Percentiles rank a stretch among this genome's conserved stretches.
phyloP scores from a whole-genome alignment of 2,329 filamentous ascomycete species.

The Pestalotiopsis sp. region DNA sequence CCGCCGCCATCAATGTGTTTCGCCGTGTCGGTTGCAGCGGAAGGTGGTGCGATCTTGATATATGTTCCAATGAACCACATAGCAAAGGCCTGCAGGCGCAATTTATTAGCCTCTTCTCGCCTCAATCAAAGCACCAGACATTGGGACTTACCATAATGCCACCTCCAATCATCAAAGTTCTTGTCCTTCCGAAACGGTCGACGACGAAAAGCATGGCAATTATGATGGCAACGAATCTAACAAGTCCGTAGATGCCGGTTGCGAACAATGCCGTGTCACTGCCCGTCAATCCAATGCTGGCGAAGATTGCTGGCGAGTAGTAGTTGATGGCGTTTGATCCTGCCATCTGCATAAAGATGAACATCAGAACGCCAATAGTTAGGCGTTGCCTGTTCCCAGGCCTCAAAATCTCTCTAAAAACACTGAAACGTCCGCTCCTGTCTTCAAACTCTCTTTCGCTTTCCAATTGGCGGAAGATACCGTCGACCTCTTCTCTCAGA shows the following conservation, averaged over 20 bases:
- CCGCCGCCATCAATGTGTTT: constrained; percentile 15
- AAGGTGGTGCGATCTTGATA: constrained; percentile 18
- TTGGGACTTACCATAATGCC: constrained; percentile 20
- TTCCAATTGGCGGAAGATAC: background rate
- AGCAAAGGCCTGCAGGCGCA: background rate
- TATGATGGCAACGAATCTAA: constrained; percentile 71
- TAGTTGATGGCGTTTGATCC: constrained; percentile 72
- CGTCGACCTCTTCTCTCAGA: background rate
- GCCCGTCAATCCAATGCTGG: constrained; percentile 47
- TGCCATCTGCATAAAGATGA: constrained; percentile 9
- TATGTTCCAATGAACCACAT: constrained; percentile 31
- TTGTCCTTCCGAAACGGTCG: constrained; percentile 24
- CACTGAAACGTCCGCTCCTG: background rate
- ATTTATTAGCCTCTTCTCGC: background rate
- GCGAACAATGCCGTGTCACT: constrained; percentile 54
- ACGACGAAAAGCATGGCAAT: constrained; percentile 44
- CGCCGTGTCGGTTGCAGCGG: background rate
- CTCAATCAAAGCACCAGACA: background rate
- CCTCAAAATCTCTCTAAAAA: background rate
- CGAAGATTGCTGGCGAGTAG: constrained; percentile 71
- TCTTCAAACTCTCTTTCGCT: background rate
- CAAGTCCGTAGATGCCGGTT: constrained; percentile 76
- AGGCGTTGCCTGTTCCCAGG: background rate
- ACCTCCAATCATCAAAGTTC: constrained; percentile 22
- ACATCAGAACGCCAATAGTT: background rate